A percentile compares a stretch with the other conserved stretches of the same genome.
Conservation (phyloP, 106 monocot genomes). For the Acorus gramineus region DNA sequence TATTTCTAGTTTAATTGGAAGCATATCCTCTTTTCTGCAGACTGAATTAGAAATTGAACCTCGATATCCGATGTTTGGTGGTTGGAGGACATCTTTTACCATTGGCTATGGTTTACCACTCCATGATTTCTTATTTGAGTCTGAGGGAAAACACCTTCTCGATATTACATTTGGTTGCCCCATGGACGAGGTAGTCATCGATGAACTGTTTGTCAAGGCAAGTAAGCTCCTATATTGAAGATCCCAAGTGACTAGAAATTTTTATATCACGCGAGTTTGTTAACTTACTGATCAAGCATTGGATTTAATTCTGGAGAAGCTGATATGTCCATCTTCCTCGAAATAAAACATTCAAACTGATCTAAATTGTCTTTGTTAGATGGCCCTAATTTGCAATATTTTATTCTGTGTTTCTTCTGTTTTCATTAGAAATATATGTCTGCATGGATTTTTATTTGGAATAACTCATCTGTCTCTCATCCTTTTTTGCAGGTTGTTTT, state of each 20-base stretch:
- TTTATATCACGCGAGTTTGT: neutral
- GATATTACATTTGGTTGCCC: constrained; percentile 90
- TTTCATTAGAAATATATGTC: too few species aligned
- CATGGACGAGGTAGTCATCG: constrained; percentile 64
- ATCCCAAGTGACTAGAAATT: neutral
- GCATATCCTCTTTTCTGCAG: constrained; percentile 31
- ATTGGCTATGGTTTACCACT: constrained; percentile 89
- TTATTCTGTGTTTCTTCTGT: too few species aligned
- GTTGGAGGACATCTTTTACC: constrained; percentile 92
- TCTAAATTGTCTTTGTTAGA: too few species aligned
- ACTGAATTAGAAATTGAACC: constrained; percentile 84
- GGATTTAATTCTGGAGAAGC: too few species aligned
- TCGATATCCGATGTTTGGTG: constrained; percentile 93
- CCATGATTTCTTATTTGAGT: constrained; percentile 68
- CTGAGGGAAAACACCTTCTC: constrained; percentile 67
- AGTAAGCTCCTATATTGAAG: constrained; percentile 10
- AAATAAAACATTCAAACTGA: too few species aligned
- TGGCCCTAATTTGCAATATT: too few species aligned
- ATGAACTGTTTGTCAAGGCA: constrained; percentile 73
- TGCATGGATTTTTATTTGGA: too few species aligned
- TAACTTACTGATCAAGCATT: neutral
- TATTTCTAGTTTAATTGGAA: neutral
- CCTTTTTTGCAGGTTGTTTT: constrained; percentile 61
- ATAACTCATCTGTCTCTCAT: too few species aligned
- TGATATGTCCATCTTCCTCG: too few species aligned